These are phyloP conservation scores for Tolypocladium paradoxum DNA, from an alignment of 2,329 filamentous ascomycete genomes.

Conservation along the genomic window DNA sequence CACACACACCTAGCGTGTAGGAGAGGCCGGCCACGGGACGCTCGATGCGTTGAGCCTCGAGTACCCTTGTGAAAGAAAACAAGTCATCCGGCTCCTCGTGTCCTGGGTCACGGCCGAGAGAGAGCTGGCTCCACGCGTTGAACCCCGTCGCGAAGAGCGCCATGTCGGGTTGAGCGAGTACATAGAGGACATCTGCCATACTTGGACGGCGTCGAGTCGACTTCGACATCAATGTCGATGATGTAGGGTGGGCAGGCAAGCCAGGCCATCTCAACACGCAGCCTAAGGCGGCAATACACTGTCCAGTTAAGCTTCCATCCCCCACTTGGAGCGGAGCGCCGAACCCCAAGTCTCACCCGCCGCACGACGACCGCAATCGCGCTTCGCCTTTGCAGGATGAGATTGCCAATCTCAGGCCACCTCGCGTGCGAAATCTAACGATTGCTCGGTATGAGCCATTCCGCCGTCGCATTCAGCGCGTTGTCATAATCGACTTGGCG, in stretches of 20 bases:
- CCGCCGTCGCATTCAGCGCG: background rate
- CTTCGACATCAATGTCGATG: background rate
- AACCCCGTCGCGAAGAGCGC: slow-evolving; percentile 44
- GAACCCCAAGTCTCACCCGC: background rate
- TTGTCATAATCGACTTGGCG: background rate
- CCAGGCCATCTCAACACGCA: too few species aligned
- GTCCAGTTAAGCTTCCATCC: background rate
- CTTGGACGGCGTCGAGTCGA: background rate
- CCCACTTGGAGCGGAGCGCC: background rate
- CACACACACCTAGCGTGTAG: slow-evolving; percentile 35
- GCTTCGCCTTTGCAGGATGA: background rate
- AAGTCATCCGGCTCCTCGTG: slow-evolving; percentile 33
- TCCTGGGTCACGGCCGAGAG: slow-evolving; percentile 17
- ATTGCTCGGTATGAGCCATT: background rate
- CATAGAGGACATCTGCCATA: background rate
- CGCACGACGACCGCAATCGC: background rate
- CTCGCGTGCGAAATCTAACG: background rate
- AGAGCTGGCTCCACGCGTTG: slow-evolving; percentile 48
- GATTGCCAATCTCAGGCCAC: background rate
- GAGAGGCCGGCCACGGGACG: slow-evolving; percentile 24
- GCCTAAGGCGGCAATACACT: background rate
- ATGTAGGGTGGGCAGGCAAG: too few species aligned
- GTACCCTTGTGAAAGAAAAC: slow-evolving; percentile 29
- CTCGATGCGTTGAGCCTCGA: slow-evolving; percentile 24
- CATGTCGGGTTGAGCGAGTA: slow-evolving; percentile 18